A percentile compares a stretch with the other conserved stretches of the same genome.
Conservation (phyloP, 1,284 basidiomycete genomes). For the Ustilago vetiveriae region DNA sequence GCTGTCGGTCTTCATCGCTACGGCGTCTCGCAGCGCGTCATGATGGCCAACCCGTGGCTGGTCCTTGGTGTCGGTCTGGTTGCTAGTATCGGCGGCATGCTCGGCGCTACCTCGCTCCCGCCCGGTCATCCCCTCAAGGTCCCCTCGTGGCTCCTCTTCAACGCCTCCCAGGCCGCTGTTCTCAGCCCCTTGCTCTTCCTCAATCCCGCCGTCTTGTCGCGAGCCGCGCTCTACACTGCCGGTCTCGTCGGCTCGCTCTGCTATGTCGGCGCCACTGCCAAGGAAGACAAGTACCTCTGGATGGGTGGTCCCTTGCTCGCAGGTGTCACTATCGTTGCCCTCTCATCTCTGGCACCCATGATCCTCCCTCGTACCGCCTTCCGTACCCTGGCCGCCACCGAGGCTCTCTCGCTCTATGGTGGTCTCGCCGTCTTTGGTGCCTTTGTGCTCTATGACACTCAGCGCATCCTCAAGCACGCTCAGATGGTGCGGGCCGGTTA, state of each 20-base stretch:
- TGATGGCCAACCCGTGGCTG: slow-evolving; percentile 85
- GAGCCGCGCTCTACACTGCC: slow-evolving; percentile 86
- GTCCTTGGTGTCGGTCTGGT: slow-evolving; percentile 82
- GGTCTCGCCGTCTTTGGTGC: slow-evolving; percentile 87
- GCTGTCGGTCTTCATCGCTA: slow-evolving; percentile 80
- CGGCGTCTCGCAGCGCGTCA: slow-evolving; percentile 79
- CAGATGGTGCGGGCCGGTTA: slow-evolving; percentile 77
- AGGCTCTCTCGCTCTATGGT: slow-evolving; percentile 79
- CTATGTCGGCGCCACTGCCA: slow-evolving; percentile 88
- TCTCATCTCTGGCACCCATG: slow-evolving; percentile 86
- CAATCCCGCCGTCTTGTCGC: slow-evolving; percentile 83
- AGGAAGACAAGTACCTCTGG: slow-evolving; percentile 83
- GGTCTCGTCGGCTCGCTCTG: slow-evolving; percentile 82
- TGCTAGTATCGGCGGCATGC: slow-evolving; percentile 68
- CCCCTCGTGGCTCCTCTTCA: slow-evolving; percentile 73
- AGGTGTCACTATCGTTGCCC: slow-evolving; percentile 82
- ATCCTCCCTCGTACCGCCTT: slow-evolving; percentile 80
- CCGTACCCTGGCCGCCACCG: slow-evolving; percentile 78
- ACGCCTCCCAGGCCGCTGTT: slow-evolving; percentile 84
- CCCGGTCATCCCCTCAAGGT: slow-evolving; percentile 67
- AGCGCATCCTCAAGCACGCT: slow-evolving; percentile 82
- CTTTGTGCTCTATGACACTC: slow-evolving; percentile 86
- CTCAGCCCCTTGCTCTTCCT: slow-evolving; percentile 77
- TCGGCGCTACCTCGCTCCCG: slow-evolving; percentile 64
- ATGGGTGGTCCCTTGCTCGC: slow-evolving; percentile 77